phyloP scores from a whole-genome alignment of 441 rosid species.

The Croton laevigatus region DNA sequence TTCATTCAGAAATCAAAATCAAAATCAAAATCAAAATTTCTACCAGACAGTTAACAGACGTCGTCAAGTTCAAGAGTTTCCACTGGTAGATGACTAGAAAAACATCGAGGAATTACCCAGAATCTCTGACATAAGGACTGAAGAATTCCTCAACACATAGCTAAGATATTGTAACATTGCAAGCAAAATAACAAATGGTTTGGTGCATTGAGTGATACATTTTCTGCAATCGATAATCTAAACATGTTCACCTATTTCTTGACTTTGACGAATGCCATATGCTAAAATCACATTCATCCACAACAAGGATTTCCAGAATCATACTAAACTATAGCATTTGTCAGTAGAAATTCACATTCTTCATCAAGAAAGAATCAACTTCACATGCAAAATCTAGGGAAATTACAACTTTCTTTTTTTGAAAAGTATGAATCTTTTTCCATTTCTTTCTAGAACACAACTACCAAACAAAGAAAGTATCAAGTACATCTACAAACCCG shows the following conservation, averaged over 20 bases:
- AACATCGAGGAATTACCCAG: too few relatives aligned
- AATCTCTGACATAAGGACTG: too few relatives aligned
- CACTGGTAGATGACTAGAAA: too few relatives aligned
- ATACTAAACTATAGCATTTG: not conserved
- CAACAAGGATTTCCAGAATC: not conserved
- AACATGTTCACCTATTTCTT: not conserved
- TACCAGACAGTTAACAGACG: too few relatives aligned
- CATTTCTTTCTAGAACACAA: not conserved
- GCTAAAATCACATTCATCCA: not conserved
- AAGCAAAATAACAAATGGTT: not conserved
- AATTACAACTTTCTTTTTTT: not conserved
- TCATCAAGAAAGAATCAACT: not conserved
- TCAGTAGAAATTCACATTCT: not conserved
- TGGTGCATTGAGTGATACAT: not conserved
- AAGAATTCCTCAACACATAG: too few relatives aligned
- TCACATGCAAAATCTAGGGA: too few relatives aligned
- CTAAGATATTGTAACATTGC: not conserved
- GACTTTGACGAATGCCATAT: not conserved
- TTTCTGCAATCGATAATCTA: not conserved
- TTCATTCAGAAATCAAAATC: too few relatives aligned
- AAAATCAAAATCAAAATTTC: too few relatives aligned
- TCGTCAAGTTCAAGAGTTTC: too few relatives aligned
- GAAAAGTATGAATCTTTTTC: not conserved
- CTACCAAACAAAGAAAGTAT: not conserved
- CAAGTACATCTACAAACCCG: slow-evolving; percentile 42